Evolutionary conservation across 495 filamentous ascomycete genomes (phyloP).

Genomic region (Penicillium desertorum): DNA sequence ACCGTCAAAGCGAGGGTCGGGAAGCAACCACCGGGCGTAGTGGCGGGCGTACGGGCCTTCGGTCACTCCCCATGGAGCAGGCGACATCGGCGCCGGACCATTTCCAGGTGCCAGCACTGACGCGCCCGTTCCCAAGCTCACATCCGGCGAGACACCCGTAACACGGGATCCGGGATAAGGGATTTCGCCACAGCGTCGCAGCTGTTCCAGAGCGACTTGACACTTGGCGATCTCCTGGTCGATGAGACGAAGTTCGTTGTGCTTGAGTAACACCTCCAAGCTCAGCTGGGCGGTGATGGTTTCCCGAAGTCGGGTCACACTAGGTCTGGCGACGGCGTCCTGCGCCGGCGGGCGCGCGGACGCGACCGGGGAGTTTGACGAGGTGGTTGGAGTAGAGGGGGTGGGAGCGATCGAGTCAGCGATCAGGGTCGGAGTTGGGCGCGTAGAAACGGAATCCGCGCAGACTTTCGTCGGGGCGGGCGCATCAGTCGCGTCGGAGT

Average conservation of each 20-base stretch:
- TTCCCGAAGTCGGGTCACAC: slow-evolving; percentile 55
- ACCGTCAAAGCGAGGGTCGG: slow-evolving; percentile 84
- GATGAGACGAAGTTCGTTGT: slow-evolving; percentile 88
- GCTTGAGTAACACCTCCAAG: slow-evolving; percentile 89
- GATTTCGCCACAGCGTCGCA: slow-evolving; percentile 86
- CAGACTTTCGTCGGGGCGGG: slow-evolving; percentile 38
- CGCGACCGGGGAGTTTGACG: slow-evolving; percentile 16
- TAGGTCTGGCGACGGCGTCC: slow-evolving; percentile 25
- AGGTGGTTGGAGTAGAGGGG: slow-evolving; percentile 10
- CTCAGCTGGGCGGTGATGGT: slow-evolving; percentile 82
- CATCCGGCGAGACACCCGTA: slow-evolving; percentile 58
- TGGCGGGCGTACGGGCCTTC: slow-evolving; percentile 92
- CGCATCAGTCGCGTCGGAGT: slow-evolving; percentile 37
- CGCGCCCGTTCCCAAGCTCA: slow-evolving; percentile 70
- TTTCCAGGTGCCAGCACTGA: slow-evolving; percentile 59
- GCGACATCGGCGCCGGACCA: slow-evolving; percentile 58
- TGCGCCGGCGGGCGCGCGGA: slow-evolving; percentile 21
- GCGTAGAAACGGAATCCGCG: slow-evolving; percentile 21
- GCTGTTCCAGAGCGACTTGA: slow-evolving; percentile 90
- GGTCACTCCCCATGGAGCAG: slow-evolving; percentile 82
- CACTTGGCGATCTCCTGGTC: slow-evolving; percentile 97
- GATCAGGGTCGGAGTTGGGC: slow-evolving; percentile 12
- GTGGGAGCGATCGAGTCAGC: slow-evolving; percentile 3
- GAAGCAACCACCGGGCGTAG: slow-evolving; percentile 91
- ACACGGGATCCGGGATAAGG: slow-evolving; percentile 75